A percentile compares a stretch with the other conserved stretches of the same genome.
phyloP scores from a whole-genome alignment of 345 rosid genomes.

The Microcos paniculata region DNA sequence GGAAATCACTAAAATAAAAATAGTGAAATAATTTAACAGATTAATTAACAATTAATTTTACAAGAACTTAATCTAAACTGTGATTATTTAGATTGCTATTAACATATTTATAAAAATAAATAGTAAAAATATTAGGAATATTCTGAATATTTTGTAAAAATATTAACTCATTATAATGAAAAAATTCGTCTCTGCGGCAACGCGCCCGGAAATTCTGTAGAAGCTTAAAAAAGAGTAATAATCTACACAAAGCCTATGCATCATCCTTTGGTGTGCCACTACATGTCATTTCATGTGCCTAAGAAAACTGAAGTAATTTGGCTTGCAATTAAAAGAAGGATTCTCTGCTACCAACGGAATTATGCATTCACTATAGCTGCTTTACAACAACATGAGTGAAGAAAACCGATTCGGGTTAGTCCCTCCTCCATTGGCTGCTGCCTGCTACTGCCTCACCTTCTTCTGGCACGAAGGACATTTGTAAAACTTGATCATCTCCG shows the following conservation, averaged over 20 bases:
- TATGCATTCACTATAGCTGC: neutral
- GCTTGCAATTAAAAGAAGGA: neutral
- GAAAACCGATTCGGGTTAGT: neutral
- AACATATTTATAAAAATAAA: too few species aligned
- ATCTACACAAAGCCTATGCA: slow-evolving; percentile 10
- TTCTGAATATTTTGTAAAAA: too few species aligned
- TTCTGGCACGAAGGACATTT: slow-evolving; percentile 86
- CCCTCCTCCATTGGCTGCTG: neutral
- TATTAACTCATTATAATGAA: too few species aligned
- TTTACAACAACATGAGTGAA: slow-evolving; percentile 19
- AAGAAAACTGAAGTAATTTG: neutral
- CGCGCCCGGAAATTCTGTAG: neutral
- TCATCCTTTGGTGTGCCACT: slow-evolving; percentile 6
- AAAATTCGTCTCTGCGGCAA: neutral
- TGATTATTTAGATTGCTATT: too few species aligned
- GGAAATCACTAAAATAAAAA: too few species aligned
- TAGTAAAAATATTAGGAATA: too few species aligned
- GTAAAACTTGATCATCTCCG: slow-evolving; percentile 81
- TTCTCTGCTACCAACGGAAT: neutral
- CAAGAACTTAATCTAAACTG: too few species aligned
- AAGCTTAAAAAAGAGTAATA: neutral
- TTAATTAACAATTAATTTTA: too few species aligned
- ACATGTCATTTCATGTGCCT: slow-evolving; percentile 6
- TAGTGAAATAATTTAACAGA: too few species aligned
- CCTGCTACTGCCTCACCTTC: slow-evolving; percentile 51